Conservation (phyloP, 805 yeast genomes). For the Lipomyces sp. region DNA sequence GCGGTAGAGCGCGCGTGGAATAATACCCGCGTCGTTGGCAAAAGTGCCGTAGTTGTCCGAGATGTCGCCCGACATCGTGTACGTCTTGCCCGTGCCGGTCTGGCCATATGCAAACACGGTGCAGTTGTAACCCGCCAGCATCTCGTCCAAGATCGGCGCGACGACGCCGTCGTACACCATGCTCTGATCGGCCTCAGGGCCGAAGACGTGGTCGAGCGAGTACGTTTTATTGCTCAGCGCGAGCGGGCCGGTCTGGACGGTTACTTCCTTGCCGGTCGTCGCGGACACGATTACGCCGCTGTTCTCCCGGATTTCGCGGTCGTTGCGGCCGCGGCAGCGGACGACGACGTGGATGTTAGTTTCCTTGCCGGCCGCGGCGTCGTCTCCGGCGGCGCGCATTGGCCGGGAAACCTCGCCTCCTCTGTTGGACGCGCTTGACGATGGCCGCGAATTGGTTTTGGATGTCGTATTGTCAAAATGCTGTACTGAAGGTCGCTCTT, state of each 20-base stretch:
- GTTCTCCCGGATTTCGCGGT: slow-evolving; percentile 54
- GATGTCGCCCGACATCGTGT: slow-evolving; percentile 36
- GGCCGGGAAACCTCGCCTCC: neutral
- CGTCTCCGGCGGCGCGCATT: neutral
- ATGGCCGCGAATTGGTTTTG: slow-evolving; percentile 11
- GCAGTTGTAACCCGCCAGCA: slow-evolving; percentile 73
- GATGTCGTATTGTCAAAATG: neutral
- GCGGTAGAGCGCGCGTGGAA: slow-evolving; percentile 56
- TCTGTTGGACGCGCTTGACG: slow-evolving; percentile 4
- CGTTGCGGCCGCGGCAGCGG: slow-evolving; percentile 60
- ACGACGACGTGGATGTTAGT: slow-evolving; percentile 60
- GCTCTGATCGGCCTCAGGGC: slow-evolving; percentile 73
- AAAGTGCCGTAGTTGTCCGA: slow-evolving; percentile 27
- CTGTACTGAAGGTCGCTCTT: neutral
- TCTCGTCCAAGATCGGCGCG: slow-evolving; percentile 58
- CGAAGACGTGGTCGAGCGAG: slow-evolving; percentile 75
- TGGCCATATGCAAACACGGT: slow-evolving; percentile 78
- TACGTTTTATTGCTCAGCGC: slow-evolving; percentile 49
- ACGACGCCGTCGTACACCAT: slow-evolving; percentile 66
- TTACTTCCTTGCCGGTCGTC: slow-evolving; percentile 47
- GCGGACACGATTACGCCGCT: slow-evolving; percentile 60
- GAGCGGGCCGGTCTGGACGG: slow-evolving; percentile 45
- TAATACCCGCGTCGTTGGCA: slow-evolving; percentile 55
- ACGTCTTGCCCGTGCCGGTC: slow-evolving; percentile 73
- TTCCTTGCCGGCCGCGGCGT: slow-evolving; percentile 31